Conservation (phyloP, 495 filamentous ascomycete genomes). For the Aspergillus conjunctus region DNA sequence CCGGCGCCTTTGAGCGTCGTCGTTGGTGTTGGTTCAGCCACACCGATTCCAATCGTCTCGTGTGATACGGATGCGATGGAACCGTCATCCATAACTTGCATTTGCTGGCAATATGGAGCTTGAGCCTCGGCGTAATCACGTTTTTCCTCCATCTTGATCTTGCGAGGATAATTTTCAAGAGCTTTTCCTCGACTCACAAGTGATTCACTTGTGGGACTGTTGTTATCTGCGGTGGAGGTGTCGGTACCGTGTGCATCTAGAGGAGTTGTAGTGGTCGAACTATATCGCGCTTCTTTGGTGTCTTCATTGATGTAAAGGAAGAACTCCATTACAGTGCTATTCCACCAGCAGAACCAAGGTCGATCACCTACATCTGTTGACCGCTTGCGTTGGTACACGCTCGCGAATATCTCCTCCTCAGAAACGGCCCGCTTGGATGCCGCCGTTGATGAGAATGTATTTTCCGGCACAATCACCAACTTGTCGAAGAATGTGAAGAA, state of each 20-base stretch:
- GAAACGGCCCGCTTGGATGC: slow-evolving; percentile 34
- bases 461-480: slow-evolving; percentile 69
- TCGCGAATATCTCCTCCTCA: slow-evolving; percentile 31
- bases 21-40: slow-evolving; percentile 52
- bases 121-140: slow-evolving; percentile 49
- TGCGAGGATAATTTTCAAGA: slow-evolving; percentile 60
- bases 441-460: slow-evolving; percentile 41
- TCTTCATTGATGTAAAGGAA: slow-evolving; percentile 75
- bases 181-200: slow-evolving; percentile 25
- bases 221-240: slow-evolving; percentile 9
- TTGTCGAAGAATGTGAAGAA: slow-evolving; percentile 76
- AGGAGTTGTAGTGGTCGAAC: slow-evolving; percentile 29
- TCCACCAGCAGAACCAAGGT: slow-evolving; percentile 91
- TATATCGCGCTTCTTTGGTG: slow-evolving; percentile 41
- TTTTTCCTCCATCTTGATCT: slow-evolving; percentile 80
- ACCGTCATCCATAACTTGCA: slow-evolving; percentile 60
- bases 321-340: slow-evolving; percentile 74
- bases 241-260: slow-evolving; percentile 28
- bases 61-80: slow-evolving; percentile 46
- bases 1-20: slow-evolving; percentile 34
- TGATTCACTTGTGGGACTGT: slow-evolving; percentile 2
- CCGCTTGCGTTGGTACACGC: slow-evolving; percentile 41
- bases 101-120: slow-evolving; percentile 70
- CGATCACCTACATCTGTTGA: slow-evolving; percentile 61
- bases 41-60: slow-evolving; percentile 60